Evolutionary conservation across 495 filamentous ascomycete genomes (phyloP).

Genomic region (Copromyces sp.): DNA sequence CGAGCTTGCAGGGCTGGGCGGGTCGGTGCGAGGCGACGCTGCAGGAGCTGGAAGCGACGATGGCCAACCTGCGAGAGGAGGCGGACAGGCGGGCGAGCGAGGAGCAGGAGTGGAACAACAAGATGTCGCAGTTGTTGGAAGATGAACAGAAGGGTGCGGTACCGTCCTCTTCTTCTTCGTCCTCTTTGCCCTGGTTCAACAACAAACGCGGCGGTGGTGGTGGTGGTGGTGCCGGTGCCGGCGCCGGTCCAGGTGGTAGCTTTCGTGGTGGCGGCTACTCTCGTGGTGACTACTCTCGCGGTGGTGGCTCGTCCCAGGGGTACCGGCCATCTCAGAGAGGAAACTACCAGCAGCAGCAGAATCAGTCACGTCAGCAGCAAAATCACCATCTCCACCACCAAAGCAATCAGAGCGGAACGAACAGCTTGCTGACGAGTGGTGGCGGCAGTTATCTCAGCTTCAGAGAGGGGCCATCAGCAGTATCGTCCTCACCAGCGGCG

Average conservation of each 20-base stretch:
- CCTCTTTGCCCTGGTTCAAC: not conserved
- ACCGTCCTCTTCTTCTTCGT: not conserved
- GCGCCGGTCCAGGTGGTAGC: slow-evolving; percentile 5
- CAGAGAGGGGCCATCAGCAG: not conserved
- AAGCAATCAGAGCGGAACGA: slow-evolving; percentile 1
- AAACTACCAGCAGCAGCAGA: not conserved
- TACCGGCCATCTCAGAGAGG: not conserved
- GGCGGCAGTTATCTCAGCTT: slow-evolving; percentile 4
- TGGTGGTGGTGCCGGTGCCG: slow-evolving; percentile 11
- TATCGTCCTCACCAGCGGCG: slow-evolving; percentile 15
- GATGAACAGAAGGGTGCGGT: slow-evolving; percentile 30
- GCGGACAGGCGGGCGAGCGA: slow-evolving; percentile 46
- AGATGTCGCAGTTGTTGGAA: slow-evolving; percentile 38
- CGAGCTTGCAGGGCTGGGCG: slow-evolving; percentile 62
- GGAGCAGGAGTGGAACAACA: slow-evolving; percentile 32
- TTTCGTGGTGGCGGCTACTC: not conserved
- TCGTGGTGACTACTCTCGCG: not conserved
- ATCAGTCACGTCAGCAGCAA: not conserved
- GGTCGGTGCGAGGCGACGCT: slow-evolving; percentile 66
- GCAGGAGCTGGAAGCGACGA: slow-evolving; percentile 61
- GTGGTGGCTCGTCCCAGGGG: not conserved
- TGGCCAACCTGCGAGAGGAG: slow-evolving; percentile 44
- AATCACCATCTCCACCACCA: not conserved
- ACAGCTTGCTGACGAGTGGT: slow-evolving; percentile 18
- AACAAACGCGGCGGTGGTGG: slow-evolving; percentile 12